Evolutionary conservation across 192 early-diverging fungal genomes (phyloP).

Genomic region (Kickxella alabastrina): DNA sequence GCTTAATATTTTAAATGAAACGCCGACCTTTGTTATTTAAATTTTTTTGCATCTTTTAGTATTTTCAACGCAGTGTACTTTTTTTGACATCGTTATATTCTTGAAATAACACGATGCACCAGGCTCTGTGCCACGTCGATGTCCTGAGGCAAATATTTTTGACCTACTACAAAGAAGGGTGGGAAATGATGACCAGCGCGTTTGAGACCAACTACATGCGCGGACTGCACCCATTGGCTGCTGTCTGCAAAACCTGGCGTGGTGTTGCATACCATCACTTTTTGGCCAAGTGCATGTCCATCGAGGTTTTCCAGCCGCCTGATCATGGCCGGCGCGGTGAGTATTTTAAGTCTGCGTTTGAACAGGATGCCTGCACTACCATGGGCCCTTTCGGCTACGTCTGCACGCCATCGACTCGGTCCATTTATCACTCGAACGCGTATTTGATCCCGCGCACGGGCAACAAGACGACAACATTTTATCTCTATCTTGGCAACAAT

Average conservation of each 20-base stretch:
- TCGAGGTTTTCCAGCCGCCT: conserved; percentile 2
- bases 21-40: no score
- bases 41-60: no score
- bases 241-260: conserved; percentile 1
- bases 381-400: neutral
- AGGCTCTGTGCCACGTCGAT: no score
- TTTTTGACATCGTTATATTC: no score
- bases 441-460: neutral
- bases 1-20: no score
- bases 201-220: conserved; percentile 3
- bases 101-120: no score
- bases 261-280: neutral
- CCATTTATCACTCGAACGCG: conserved; percentile 2
- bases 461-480: neutral
- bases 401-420: neutral
- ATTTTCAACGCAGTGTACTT: no score
- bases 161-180: neutral
- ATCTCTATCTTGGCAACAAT: conserved; percentile 1
- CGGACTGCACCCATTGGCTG: conserved; percentile 2
- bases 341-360: neutral
- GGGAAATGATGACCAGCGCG: neutral
- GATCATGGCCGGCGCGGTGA: neutral
- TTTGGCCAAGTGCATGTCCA: neutral
- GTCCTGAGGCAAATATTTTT: no score
- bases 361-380: neutral